Evolutionary conservation across 2,329 filamentous ascomycete genomes (phyloP).

Genomic region (Didymella sp.): DNA sequence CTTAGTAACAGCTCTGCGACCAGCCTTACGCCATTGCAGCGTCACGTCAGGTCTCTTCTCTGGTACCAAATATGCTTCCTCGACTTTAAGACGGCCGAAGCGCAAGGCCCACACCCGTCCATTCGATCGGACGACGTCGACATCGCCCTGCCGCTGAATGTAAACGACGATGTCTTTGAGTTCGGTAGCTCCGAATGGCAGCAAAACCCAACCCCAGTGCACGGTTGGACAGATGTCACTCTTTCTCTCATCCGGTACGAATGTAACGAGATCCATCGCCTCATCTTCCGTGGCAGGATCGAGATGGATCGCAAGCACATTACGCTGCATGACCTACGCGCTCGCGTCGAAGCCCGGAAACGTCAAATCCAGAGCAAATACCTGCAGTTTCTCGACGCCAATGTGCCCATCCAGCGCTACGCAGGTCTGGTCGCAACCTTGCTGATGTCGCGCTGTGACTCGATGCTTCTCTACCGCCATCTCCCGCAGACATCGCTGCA

Average conservation of each 20-base stretch:
- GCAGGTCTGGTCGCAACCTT: slow-evolving; percentile 49
- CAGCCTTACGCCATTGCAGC: slow-evolving; percentile 45
- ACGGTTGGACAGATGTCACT: slow-evolving; percentile 47
- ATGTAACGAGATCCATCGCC: slow-evolving; percentile 48
- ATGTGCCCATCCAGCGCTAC: slow-evolving; percentile 45
- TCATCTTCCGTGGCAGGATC: slow-evolving; percentile 48
- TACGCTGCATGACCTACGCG: slow-evolving; percentile 47
- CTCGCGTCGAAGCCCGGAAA: slow-evolving; percentile 45
- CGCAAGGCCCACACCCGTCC: slow-evolving; percentile 48
- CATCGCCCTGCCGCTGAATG: slow-evolving; percentile 47
- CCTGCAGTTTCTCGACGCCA: slow-evolving; percentile 44
- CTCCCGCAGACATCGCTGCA: slow-evolving; percentile 46
- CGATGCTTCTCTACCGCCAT: slow-evolving; percentile 50
- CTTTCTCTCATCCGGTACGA: slow-evolving; percentile 48
- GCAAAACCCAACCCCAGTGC: slow-evolving; percentile 40
- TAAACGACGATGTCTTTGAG: slow-evolving; percentile 50
- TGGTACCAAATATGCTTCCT: slow-evolving; percentile 51
- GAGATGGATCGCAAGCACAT: slow-evolving; percentile 50
- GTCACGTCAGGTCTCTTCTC: slow-evolving; percentile 46
- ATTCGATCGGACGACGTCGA: slow-evolving; percentile 49
- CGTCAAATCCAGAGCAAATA: slow-evolving; percentile 46
- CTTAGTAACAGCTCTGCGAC: slow-evolving; percentile 44
- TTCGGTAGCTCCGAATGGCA: slow-evolving; percentile 47
- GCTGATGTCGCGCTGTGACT: slow-evolving; percentile 50
- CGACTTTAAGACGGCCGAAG: slow-evolving; percentile 50